These are phyloP conservation scores for Aspergillus diversus DNA, from an alignment of 495 filamentous ascomycete species.

Conservation along the genomic window DNA sequence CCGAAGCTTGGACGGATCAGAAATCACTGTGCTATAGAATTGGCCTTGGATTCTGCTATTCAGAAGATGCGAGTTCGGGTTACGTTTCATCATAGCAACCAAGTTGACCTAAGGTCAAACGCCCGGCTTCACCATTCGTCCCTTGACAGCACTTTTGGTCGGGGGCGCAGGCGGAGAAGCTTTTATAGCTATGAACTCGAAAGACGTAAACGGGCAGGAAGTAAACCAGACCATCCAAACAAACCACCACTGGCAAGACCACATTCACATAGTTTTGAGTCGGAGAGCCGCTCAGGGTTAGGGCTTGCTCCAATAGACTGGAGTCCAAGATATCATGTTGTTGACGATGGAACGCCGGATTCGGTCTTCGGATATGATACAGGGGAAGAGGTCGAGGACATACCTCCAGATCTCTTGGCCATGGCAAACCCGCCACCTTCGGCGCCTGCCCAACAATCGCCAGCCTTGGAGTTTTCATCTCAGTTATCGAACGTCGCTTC, in stretches of 20 bases:
- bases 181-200: conserved; percentile 42
- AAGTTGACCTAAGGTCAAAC: conserved; percentile 57
- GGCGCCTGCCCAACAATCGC: conserved; percentile 19
- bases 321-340: conserved; percentile 18
- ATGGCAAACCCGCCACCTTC: conserved; percentile 23
- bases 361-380: conserved; percentile 31
- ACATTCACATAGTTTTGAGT: conserved; percentile 25
- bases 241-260: conserved; percentile 33
- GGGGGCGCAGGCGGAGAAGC: conserved; percentile 34
- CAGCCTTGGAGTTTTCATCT: conserved; percentile 11
- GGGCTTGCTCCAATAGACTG: conserved; percentile 11
- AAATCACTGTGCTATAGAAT: conserved; percentile 83
- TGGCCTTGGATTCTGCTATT: conserved; percentile 83
- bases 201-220: conserved; percentile 24
- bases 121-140: conserved; percentile 26
- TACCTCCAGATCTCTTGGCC: conserved; percentile 13
- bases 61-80: conserved; percentile 74
- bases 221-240: conserved; percentile 23
- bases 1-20: conserved; percentile 79
- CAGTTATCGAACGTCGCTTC: conserved; percentile 12
- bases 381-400: conserved; percentile 27
- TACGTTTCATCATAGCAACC: conserved; percentile 72
- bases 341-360: conserved; percentile 19
- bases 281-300: conserved; percentile 17
- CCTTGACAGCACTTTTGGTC: conserved; percentile 27